phyloP scores from a whole-genome alignment of 1,284 basidiomycete species.

The Vanrija sp. region DNA sequence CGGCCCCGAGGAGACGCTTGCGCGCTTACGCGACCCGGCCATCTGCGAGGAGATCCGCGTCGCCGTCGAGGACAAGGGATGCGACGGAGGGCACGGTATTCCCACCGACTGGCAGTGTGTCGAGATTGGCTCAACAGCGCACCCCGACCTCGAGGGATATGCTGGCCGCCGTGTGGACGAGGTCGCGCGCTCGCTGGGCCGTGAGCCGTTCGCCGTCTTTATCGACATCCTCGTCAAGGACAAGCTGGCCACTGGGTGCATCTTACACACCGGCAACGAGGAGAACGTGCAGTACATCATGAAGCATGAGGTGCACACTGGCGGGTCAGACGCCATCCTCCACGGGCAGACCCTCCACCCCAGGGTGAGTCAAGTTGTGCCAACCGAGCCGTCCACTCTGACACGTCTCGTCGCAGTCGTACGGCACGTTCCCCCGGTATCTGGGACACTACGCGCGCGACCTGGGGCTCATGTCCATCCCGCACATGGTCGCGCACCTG shows the following conservation, averaged over 20 bases:
- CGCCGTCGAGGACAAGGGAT: slow-evolving; percentile 39
- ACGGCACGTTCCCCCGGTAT: slow-evolving; percentile 43
- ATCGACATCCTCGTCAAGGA: slow-evolving; percentile 42
- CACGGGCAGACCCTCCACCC: slow-evolving; percentile 37
- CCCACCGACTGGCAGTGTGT: slow-evolving; percentile 44
- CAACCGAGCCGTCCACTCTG: not conserved
- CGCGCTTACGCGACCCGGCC: slow-evolving; percentile 27
- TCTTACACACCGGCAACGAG: slow-evolving; percentile 48
- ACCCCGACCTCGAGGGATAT: slow-evolving; percentile 24
- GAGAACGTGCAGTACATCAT: slow-evolving; percentile 45
- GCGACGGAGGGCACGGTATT: slow-evolving; percentile 47
- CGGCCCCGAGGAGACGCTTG: slow-evolving; percentile 36
- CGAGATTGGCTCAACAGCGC: slow-evolving; percentile 32
- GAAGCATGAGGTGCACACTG: slow-evolving; percentile 37
- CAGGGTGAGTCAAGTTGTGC: slow-evolving; percentile 4
- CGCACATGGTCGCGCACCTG: slow-evolving; percentile 42
- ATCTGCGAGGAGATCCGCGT: slow-evolving; percentile 35
- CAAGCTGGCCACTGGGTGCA: slow-evolving; percentile 34
- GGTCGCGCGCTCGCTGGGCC: slow-evolving; percentile 13
- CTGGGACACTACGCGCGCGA: slow-evolving; percentile 41
- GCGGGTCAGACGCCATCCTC: slow-evolving; percentile 42
- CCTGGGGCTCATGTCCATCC: slow-evolving; percentile 21
- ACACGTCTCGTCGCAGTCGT: slow-evolving; percentile 14
- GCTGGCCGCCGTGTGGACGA: slow-evolving; percentile 25
- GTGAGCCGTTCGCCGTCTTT: slow-evolving; percentile 31